Conservation (phyloP, 2,329 filamentous ascomycete genomes). For the Epicoccum sorghinum region DNA sequence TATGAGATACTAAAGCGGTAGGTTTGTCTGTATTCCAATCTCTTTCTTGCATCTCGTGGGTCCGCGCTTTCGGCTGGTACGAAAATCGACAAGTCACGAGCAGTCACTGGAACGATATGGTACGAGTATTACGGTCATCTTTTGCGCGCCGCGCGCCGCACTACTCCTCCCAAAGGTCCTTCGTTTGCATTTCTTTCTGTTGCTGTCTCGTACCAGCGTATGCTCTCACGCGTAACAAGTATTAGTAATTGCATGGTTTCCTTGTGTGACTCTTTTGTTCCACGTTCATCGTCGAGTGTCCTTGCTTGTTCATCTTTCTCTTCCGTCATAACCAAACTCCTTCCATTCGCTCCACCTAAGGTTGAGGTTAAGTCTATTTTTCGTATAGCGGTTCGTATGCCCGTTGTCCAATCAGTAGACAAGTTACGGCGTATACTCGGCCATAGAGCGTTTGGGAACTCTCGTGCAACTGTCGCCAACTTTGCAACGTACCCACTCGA, state of each 20-base stretch:
- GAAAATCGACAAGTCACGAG: constrained; percentile 2
- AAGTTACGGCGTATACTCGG: neutral
- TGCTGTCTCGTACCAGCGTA: constrained; percentile 20
- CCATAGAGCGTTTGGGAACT: neutral
- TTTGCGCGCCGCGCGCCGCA: neutral
- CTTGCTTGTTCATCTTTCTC: too few species aligned
- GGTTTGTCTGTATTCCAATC: too few species aligned
- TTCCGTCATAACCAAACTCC: too few species aligned
- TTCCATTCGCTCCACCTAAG: too few species aligned
- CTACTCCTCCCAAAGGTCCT: neutral
- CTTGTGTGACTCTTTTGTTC: neutral
- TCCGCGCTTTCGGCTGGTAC: neutral
- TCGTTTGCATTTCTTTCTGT: neutral
- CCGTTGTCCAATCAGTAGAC: constrained; percentile 1
- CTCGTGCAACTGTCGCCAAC: constrained; percentile 5
- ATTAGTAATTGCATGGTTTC: constrained; percentile 25
- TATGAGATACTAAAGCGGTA: too few species aligned
- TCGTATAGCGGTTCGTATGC: neutral
- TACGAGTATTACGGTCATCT: neutral
- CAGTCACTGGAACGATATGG: neutral
- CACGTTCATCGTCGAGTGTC: neutral
- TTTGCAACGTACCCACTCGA: neutral
- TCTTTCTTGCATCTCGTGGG: too few species aligned
- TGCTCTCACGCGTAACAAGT: constrained; percentile 14
- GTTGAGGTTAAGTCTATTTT: neutral